A percentile compares a stretch with the other conserved stretches of the same genome.
phyloP scores from a whole-genome alignment of 495 filamentous ascomycete genomes.

The Penicillium mononematosum region DNA sequence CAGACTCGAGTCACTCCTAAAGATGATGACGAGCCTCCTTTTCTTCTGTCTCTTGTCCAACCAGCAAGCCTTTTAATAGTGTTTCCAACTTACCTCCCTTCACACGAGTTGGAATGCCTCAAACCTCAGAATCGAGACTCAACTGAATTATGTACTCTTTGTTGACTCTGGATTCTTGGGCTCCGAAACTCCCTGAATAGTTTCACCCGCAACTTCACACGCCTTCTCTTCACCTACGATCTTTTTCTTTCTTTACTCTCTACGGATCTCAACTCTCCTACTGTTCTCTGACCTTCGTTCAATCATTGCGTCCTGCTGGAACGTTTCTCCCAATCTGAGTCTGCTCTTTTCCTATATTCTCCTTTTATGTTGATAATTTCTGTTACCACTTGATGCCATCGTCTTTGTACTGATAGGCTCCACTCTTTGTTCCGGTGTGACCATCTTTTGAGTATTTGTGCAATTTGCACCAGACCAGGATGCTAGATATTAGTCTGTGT shows the following conservation, averaged over 20 bases:
- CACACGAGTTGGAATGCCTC: not conserved
- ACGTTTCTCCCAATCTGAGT: conserved; percentile 16
- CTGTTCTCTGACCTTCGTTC: conserved; percentile 23
- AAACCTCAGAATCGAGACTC: not conserved
- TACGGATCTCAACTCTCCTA: conserved; percentile 17
- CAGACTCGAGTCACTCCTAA: conserved; percentile 21
- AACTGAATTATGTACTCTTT: conserved; percentile 3
- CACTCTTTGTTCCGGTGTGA: conserved; percentile 18
- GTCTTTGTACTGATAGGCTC: conserved; percentile 6
- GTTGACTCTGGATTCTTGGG: conserved; percentile 5
- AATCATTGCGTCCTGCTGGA: conserved; percentile 16
- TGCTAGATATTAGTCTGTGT: conserved; percentile 19
- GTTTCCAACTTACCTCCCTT: conserved; percentile 2
- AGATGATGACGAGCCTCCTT: conserved; percentile 38
- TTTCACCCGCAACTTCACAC: conserved; percentile 7
- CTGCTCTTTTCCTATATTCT: conserved; percentile 21
- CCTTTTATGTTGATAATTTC: conserved; percentile 30
- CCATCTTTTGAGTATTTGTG: conserved; percentile 21
- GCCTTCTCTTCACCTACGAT: conserved; percentile 18
- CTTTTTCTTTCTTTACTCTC: conserved; percentile 19
- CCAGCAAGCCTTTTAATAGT: conserved; percentile 15
- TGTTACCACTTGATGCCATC: conserved; percentile 17
- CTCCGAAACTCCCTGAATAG: not conserved
- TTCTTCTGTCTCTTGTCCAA: conserved; percentile 22
- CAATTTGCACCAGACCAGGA: conserved; percentile 22